These are phyloP conservation scores for Endocarpon pusillum DNA, from an alignment of 495 filamentous ascomycete species.

Conservation along the genomic window DNA sequence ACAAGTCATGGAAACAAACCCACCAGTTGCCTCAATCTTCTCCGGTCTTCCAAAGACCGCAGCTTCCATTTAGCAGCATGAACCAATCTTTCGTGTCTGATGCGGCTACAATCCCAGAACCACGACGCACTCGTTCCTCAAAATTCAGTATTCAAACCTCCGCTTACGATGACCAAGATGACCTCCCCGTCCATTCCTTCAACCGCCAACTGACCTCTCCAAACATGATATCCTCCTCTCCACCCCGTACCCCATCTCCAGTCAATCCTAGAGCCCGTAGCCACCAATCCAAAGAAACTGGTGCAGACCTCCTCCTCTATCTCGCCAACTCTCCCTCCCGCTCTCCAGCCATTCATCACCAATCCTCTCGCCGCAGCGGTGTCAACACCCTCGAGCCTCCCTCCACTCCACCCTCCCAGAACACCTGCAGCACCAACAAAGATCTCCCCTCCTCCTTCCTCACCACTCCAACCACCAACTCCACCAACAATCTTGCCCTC, in stretches of 20 bases:
- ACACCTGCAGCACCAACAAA: constrained; percentile 35
- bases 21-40: constrained; percentile 69
- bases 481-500: constrained; percentile 37
- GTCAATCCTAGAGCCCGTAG: constrained; percentile 35
- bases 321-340: constrained; percentile 84
- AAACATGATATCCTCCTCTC: constrained; percentile 45
- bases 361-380: too few relatives aligned
- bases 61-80: constrained; percentile 39
- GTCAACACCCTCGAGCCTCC: constrained; percentile 36
- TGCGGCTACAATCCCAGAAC: constrained; percentile 45
- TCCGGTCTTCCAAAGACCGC: constrained; percentile 48
- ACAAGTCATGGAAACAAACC: constrained; percentile 49
- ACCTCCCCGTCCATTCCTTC: constrained; percentile 67
- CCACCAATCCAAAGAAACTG: constrained; percentile 50
- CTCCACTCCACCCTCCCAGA: constrained; percentile 73
- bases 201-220: constrained; percentile 25
- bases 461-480: constrained; percentile 70
- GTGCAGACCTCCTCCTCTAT: constrained; percentile 79
- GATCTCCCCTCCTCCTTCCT: constrained; percentile 26
- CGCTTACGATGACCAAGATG: too few relatives aligned
- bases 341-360: too few relatives aligned
- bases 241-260: constrained; percentile 65
- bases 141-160: too few relatives aligned
- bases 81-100: constrained; percentile 57
- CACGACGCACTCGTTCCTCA: too few relatives aligned